Conservation (phyloP, 2,329 filamentous ascomycete genomes). For the Claviceps sp. region DNA sequence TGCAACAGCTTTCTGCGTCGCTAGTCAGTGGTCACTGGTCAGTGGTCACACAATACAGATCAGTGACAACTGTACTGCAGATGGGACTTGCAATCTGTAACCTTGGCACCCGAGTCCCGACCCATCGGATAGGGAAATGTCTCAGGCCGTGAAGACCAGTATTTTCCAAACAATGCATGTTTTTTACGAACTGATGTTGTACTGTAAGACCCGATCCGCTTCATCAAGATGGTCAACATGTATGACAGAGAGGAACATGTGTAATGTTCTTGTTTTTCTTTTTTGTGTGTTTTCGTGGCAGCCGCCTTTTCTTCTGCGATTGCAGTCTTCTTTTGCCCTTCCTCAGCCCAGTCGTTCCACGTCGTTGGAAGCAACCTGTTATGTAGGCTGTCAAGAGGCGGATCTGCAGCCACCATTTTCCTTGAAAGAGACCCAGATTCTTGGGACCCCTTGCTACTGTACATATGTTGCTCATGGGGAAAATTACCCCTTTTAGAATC, state of each 20-base stretch:
- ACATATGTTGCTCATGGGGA: background rate
- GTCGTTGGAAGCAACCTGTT: background rate
- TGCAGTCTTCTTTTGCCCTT: background rate
- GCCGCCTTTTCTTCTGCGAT: background rate
- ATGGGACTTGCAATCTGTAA: background rate
- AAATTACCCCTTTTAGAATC: background rate
- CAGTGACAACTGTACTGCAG: background rate
- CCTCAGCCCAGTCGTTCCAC: background rate
- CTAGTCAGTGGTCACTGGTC: no score
- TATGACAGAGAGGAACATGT: background rate
- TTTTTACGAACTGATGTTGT: background rate
- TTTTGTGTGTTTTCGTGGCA: background rate
- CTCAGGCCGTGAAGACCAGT: background rate
- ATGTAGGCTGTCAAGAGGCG: background rate
- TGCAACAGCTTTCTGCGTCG: no score
- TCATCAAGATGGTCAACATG: background rate
- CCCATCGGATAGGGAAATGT: slow-evolving; percentile 1
- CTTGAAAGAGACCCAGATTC: background rate
- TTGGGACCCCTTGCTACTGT: no score
- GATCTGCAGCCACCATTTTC: background rate
- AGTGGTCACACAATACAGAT: background rate
- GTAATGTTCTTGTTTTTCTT: background rate
- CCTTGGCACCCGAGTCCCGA: background rate
- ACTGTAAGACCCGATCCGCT: background rate
- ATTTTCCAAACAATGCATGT: background rate